Conservation (phyloP, 768 basidiomycete species). For the Mycena crocata region DNA sequence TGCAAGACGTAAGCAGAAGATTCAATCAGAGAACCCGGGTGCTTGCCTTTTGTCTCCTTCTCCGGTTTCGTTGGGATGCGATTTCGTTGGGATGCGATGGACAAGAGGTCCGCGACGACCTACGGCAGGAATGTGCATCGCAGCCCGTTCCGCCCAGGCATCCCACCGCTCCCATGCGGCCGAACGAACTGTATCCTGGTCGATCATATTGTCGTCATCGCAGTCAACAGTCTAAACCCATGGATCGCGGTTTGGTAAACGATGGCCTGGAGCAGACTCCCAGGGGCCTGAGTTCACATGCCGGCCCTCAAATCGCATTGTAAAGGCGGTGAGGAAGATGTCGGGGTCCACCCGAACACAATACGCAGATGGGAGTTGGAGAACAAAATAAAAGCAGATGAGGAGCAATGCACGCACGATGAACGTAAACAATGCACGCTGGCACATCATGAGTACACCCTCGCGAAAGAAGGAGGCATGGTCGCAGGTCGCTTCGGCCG, state of each 20-base stretch:
- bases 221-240: background rate
- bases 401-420: slow-evolving; percentile 8
- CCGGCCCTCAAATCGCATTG: background rate
- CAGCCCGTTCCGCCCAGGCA: background rate
- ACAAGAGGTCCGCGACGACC: background rate
- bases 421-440: background rate
- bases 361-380: slow-evolving; percentile 5
- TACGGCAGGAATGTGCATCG: background rate
- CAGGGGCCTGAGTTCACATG: background rate
- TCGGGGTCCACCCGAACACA: background rate
- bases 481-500: background rate
- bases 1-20: background rate
- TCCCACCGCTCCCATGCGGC: background rate
- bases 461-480: slow-evolving; percentile 8
- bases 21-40: too few species aligned
- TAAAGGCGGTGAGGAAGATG: background rate
- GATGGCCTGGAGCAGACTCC: slow-evolving; percentile 16
- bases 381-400: background rate
- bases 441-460: slow-evolving; percentile 14
- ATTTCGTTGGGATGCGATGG: background rate
- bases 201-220: background rate
- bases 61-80: too few species aligned
- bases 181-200: background rate
- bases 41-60: too few species aligned
- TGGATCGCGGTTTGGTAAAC: background rate